phyloP scores from a whole-genome alignment of 2,329 filamentous ascomycete species.

The Colletotrichum sp. region DNA sequence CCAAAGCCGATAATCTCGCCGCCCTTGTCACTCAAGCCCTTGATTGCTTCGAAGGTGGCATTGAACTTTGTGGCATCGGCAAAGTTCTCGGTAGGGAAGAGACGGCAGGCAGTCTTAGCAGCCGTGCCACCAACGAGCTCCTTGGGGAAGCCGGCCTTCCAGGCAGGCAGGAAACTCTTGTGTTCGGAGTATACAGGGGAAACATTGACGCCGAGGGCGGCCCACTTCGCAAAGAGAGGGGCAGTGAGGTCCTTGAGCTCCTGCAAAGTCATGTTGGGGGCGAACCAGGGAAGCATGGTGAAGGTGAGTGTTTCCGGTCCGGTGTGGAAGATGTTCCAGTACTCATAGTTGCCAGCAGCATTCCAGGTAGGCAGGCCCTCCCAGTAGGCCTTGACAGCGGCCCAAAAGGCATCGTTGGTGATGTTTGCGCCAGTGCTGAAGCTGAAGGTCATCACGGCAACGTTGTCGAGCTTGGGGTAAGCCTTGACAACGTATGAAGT shows the following conservation, averaged over 20 bases:
- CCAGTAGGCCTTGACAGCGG: slow-evolving; percentile 26
- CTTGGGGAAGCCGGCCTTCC: slow-evolving; percentile 26
- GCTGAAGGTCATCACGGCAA: slow-evolving; percentile 48
- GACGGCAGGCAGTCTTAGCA: slow-evolving; percentile 6
- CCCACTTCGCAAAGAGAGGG: slow-evolving; percentile 35
- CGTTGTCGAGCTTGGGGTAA: slow-evolving; percentile 43
- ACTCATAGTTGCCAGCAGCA: slow-evolving; percentile 26
- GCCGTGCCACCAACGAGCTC: slow-evolving; percentile 13
- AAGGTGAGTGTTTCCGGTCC: slow-evolving; percentile 25
- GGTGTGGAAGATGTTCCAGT: slow-evolving; percentile 27
- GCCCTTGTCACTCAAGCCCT: slow-evolving; percentile 42
- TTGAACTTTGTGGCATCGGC: slow-evolving; percentile 27
- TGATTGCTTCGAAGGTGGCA: slow-evolving; percentile 39
- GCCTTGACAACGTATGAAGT: slow-evolving; percentile 58
- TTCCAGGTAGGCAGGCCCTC: slow-evolving; percentile 25
- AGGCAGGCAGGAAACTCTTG: slow-evolving; percentile 29
- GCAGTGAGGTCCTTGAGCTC: slow-evolving; percentile 40
- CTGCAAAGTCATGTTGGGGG: slow-evolving; percentile 30
- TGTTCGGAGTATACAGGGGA: slow-evolving; percentile 28
- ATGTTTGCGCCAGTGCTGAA: slow-evolving; percentile 30
- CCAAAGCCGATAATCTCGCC: slow-evolving; percentile 46
- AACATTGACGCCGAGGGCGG: slow-evolving; percentile 30
- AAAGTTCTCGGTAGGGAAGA: slow-evolving; percentile 5
- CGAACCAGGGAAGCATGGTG: slow-evolving; percentile 34
- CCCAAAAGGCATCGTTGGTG: not conserved